Base-by-base conservation (phyloP, 192 early-diverging fungal genomes). In the Paraglomus occultum region DNA sequence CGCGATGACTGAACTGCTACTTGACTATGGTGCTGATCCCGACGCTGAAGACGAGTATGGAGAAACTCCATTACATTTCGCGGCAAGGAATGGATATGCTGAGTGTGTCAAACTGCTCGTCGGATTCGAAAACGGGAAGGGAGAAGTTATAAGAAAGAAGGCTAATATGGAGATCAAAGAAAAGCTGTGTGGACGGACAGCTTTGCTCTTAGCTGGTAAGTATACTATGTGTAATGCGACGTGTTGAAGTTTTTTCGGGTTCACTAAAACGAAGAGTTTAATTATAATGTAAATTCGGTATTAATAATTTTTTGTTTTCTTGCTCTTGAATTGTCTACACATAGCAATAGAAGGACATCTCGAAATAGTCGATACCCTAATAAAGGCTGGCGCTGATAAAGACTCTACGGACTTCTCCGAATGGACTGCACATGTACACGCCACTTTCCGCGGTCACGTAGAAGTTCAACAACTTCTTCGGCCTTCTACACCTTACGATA, bases 31-130 rank as follows among this genome's bases (percentile, higher is more conserved):
- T 14, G 86, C 86, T 20, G 71, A 88, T 54, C 64, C 82, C 39
- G 82, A 91, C 73, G 63, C 84, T 40, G 73, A 78, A 14, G 89
- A 92, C 70, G 75, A 88, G 38, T 88, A 90, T 55, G 89, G 87
- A n/a, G 91, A 90, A 73, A 84, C 87, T 0, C 76, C 86, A 1
- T 52, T 90, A 14, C 77, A 85, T 17, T 68, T 88, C 52, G 79
- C 83, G 8, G 71, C 81, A 43, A 79, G 82, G 20, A 78, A 74
- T 59, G 85, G 85, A 6, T 83, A 79, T 57, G 51, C 75, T 15
- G 83, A 80, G 12, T 85, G 86, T 62, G 78, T 86, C 8, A 61
- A 59, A 47, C 51, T 84, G 9, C 62, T 90, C 23, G 67, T 89
- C 23, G 76, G 73, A 40, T 60, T 74, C 3, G 51, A 54, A 20